A percentile compares a stretch with the other conserved stretches of the same genome.
Evolutionary conservation across 768 basidiomycete species (phyloP).

Genomic region (Peribolospora kevripleyi): DNA sequence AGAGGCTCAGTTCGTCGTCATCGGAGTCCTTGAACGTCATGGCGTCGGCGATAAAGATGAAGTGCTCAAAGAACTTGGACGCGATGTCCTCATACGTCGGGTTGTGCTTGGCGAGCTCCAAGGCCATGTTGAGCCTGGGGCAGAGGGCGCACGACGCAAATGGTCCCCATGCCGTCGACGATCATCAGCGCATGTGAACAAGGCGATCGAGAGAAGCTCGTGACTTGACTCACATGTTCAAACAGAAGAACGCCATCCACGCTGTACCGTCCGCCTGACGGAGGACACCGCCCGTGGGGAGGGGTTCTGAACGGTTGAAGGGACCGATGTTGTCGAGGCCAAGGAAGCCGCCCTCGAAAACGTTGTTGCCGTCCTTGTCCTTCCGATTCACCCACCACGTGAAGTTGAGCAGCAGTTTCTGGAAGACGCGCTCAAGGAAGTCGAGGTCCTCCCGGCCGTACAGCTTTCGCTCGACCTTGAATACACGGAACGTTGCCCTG

Average conservation of each 20-base stretch:
- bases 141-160: constrained; percentile 2
- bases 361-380: constrained; percentile 77
- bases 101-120: constrained; percentile 95
- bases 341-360: constrained; percentile 95
- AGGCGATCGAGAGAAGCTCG: background rate
- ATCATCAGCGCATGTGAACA: background rate
- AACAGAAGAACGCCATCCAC: constrained; percentile 98
- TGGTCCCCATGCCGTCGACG: background rate
- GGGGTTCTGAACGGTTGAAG: constrained; percentile 89
- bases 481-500: constrained; percentile 90
- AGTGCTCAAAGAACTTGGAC: constrained; percentile 85
- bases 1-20: constrained; percentile 51
- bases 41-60: constrained; percentile 93
- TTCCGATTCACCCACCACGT: constrained; percentile 96
- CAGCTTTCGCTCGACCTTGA: constrained; percentile 96
- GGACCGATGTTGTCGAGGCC: constrained; percentile 94
- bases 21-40: constrained; percentile 67
- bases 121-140: constrained; percentile 72
- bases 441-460: constrained; percentile 67
- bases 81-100: constrained; percentile 96
- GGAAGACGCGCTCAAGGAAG: constrained; percentile 94
- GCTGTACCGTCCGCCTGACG: constrained; percentile 97
- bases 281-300: constrained; percentile 78
- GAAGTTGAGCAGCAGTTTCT: constrained; percentile 86
- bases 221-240: constrained; percentile 51